phyloP scores from a whole-genome alignment of 768 basidiomycete genomes.

The Collybia sordida region DNA sequence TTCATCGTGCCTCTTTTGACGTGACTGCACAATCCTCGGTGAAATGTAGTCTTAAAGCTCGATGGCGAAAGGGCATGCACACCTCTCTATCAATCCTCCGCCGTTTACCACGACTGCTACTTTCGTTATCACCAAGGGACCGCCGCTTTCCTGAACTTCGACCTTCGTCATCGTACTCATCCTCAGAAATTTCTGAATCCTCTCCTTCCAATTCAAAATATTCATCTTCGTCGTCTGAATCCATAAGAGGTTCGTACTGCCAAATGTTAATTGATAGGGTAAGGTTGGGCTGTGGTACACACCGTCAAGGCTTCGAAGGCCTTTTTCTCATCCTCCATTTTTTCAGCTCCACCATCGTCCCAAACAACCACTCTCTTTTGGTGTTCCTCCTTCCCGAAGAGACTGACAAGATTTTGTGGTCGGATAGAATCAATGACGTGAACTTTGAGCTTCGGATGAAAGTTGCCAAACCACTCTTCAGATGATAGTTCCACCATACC shows the following conservation, averaged over 20 bases:
- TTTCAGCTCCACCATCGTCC: constrained; percentile 85
- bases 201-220: constrained; percentile 46
- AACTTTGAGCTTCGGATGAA: constrained; percentile 59
- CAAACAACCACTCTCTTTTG: constrained; percentile 82
- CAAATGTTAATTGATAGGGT: constrained; percentile 4
- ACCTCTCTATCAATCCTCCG: constrained; percentile 52
- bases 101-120: constrained; percentile 51
- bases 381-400: constrained; percentile 72
- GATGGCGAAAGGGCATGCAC: constrained; percentile 10
- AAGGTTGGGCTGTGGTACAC: background rate
- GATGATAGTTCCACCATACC: constrained; percentile 81
- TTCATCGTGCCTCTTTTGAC: constrained; percentile 69
- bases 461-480: constrained; percentile 74
- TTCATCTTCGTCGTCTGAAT: constrained; percentile 54
- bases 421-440: constrained; percentile 96
- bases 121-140: constrained; percentile 33
- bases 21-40: constrained; percentile 35
- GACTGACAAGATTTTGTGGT: constrained; percentile 84
- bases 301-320: constrained; percentile 82
- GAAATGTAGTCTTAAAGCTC: background rate
- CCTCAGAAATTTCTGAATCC: constrained; percentile 31
- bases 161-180: constrained; percentile 45
- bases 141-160: constrained; percentile 51
- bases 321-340: constrained; percentile 66
- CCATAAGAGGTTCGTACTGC: constrained; percentile 78